These are phyloP conservation scores for Neurospora sp. DNA, from an alignment of 495 filamentous ascomycete species.

Conservation along the genomic window DNA sequence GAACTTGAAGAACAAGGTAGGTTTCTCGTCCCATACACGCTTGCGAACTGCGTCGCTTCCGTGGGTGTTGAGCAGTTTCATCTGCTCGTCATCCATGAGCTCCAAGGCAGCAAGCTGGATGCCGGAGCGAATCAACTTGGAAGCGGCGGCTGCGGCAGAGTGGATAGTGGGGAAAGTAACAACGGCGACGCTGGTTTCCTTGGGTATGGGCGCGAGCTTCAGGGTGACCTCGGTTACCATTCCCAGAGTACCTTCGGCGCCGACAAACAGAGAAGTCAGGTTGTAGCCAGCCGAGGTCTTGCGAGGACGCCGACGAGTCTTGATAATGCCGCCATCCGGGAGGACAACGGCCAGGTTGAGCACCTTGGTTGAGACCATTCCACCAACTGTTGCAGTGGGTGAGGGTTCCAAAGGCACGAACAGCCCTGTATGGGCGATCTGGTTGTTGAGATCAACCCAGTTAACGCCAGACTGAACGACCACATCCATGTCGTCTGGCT, in stretches of 20 bases:
- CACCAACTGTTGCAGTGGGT: slow-evolving; percentile 50
- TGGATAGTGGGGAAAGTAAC: slow-evolving; percentile 52
- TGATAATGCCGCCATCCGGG: slow-evolving; percentile 65
- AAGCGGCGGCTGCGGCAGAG: slow-evolving; percentile 53
- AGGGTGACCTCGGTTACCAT: slow-evolving; percentile 78
- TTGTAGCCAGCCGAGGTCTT: slow-evolving; percentile 75
- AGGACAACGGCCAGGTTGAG: slow-evolving; percentile 69
- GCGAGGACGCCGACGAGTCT: slow-evolving; percentile 58
- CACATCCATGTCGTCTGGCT: slow-evolving; percentile 80
- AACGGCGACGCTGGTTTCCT: slow-evolving; percentile 53
- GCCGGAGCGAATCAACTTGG: slow-evolving; percentile 53
- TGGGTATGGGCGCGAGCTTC: slow-evolving; percentile 55
- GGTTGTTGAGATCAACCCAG: slow-evolving; percentile 75
- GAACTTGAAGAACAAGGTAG: slow-evolving; percentile 64
- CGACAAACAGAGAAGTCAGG: slow-evolving; percentile 74
- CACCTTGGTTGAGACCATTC: slow-evolving; percentile 73
- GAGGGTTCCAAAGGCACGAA: slow-evolving; percentile 81
- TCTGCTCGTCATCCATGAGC: slow-evolving; percentile 64
- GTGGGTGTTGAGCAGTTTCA: slow-evolving; percentile 57
- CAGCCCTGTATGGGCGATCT: slow-evolving; percentile 59
- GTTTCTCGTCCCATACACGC: slow-evolving; percentile 47
- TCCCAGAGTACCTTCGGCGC: slow-evolving; percentile 86
- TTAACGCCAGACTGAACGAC: slow-evolving; percentile 77
- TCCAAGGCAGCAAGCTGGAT: slow-evolving; percentile 60
- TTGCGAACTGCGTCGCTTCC: slow-evolving; percentile 44